phyloP scores from a whole-genome alignment of 179 eudicot species.

The Drosera spatulata region DNA sequence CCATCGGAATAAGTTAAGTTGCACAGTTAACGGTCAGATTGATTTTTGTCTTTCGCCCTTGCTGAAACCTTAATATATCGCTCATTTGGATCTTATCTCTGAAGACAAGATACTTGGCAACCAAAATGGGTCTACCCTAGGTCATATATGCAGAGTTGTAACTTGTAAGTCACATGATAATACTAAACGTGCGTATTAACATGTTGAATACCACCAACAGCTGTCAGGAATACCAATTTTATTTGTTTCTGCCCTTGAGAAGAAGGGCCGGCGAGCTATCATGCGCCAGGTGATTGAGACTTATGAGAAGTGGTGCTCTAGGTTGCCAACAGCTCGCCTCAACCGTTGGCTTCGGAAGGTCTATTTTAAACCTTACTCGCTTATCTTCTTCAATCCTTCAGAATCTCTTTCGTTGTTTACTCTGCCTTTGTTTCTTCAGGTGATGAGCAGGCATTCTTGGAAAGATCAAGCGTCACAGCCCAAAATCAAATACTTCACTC shows the following conservation, averaged over 20 bases:
- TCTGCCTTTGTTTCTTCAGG: slow-evolving; percentile 22
- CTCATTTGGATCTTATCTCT: too few relatives aligned
- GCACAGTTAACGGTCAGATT: too few relatives aligned
- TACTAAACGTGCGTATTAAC: background rate
- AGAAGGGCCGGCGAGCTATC: slow-evolving; percentile 60
- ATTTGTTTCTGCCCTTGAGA: slow-evolving; percentile 82
- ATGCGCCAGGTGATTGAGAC: slow-evolving; percentile 72
- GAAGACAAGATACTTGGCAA: too few relatives aligned
- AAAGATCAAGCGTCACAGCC: slow-evolving; percentile 77
- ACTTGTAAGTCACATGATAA: too few relatives aligned
- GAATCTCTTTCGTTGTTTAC: too few relatives aligned
- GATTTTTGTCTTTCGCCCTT: too few relatives aligned
- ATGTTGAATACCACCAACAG: slow-evolving; percentile 18
- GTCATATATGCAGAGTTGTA: too few relatives aligned
- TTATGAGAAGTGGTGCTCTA: slow-evolving; percentile 83
- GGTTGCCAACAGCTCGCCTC: slow-evolving; percentile 82
- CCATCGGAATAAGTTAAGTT: too few relatives aligned
- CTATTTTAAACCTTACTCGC: slow-evolving; percentile 1
- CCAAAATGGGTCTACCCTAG: too few relatives aligned
- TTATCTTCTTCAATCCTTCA: too few relatives aligned
- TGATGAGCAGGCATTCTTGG: slow-evolving; percentile 99
- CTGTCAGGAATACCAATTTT: slow-evolving; percentile 90
- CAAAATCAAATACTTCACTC: slow-evolving; percentile 87
- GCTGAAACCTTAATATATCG: too few relatives aligned
- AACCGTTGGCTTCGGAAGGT: slow-evolving; percentile 97